These are phyloP conservation scores for Galerina marginata DNA, from an alignment of 768 basidiomycete species.

Conservation along the genomic window DNA sequence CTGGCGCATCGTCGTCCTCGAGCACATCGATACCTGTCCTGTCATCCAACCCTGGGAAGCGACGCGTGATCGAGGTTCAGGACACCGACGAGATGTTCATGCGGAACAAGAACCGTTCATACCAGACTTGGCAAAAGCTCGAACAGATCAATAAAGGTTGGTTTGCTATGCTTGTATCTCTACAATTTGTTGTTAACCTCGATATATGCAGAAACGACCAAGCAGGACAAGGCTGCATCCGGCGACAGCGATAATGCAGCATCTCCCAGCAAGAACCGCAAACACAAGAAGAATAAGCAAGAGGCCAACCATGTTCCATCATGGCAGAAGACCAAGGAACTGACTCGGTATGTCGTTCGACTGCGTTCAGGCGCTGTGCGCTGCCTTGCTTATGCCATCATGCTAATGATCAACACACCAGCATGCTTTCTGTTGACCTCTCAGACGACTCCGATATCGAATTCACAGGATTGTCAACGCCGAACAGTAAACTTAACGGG, in stretches of 20 bases:
- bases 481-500: slow-evolving; percentile 35
- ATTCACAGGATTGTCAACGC: slow-evolving; percentile 31
- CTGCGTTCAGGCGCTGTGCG: neutral
- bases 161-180: slow-evolving; percentile 13
- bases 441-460: slow-evolving; percentile 53
- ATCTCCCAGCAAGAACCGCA: slow-evolving; percentile 34
- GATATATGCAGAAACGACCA: slow-evolving; percentile 17
- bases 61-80: slow-evolving; percentile 35
- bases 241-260: slow-evolving; percentile 29
- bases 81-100: slow-evolving; percentile 77
- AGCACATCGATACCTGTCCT: slow-evolving; percentile 4
- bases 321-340: slow-evolving; percentile 48
- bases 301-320: slow-evolving; percentile 35
- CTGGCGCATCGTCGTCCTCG: slow-evolving; percentile 17
- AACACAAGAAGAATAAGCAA: slow-evolving; percentile 45
- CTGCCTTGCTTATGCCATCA: neutral
- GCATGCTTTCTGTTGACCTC: slow-evolving; percentile 45
- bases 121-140: slow-evolving; percentile 63
- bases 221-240: slow-evolving; percentile 9
- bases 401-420: neutral
- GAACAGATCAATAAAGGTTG: slow-evolving; percentile 62
- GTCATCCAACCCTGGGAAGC: slow-evolving; percentile 13
- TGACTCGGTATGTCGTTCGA: slow-evolving; percentile 42
- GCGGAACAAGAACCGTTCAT: slow-evolving; percentile 63
- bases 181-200: neutral